Base-by-base conservation (phyloP, 2,329 filamentous ascomycete genomes). In the Fusarium bactridioides region DNA sequence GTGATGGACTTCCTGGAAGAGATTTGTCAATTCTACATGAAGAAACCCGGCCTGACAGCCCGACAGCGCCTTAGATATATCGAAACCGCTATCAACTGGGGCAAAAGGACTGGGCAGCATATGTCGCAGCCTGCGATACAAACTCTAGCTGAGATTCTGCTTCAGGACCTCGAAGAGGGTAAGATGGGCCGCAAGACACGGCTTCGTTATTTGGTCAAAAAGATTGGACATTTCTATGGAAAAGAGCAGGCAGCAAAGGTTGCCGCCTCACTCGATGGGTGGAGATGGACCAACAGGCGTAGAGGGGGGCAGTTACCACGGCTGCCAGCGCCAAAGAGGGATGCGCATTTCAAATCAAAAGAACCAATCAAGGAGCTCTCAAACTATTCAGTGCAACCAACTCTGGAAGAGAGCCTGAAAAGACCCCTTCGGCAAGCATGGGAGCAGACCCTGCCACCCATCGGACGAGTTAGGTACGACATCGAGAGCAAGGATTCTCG, bases 81-180 rank as follows among this genome's bases (percentile, higher is more conserved):
- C 11, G 72, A 80, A 53, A 68, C 72, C 10, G 79, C 79, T 41
- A 61, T 79, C 13, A 69, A 21, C 67, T 72, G 54, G 74, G 80
- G 57, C 21, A 57, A 76, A 75, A 45, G 58, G 58, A 11, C 65
- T 79, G 33, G 72, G 53, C 50, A 69, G 70, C 64, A 55, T 16
- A 59, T 79, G n/a, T 76, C 80, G 12, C 67, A 74, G 10, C 57
- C 72, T 23, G 72, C 76, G 15, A 64, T 84, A 23, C 69, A 68
- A 47, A 73, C 72, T 38, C 40, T 82, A n/a, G 62, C 78, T 11
- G 59, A 69, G 10, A 63, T 80, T 4, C 64, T 82, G 25, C 75
- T 79, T 7, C 72, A 78, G 15, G 82, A 84, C 62, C 74, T 84
- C 9, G 78, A 79, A 37, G 64, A 66, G 40, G 81, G 82, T 10